A percentile compares a stretch with the other conserved stretches of the same genome.
Conservation (phyloP, 176 grass and related monocot genomes). For the Cenchrus americanus region DNA sequence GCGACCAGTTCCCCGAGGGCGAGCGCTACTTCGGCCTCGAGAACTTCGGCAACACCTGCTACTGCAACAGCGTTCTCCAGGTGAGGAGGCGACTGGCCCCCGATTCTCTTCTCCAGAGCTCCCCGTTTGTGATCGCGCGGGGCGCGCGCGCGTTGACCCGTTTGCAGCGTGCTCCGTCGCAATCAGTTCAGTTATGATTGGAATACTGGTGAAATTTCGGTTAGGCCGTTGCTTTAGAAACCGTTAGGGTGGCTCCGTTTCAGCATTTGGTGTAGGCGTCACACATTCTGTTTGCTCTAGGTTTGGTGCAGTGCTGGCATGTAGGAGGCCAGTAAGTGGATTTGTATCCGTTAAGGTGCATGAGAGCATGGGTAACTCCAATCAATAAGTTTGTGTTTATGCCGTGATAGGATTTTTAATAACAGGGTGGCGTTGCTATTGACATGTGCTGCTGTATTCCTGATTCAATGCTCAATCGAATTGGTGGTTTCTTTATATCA, state of each 20-base stretch:
- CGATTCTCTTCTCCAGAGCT: background rate
- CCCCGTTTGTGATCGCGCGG: background rate
- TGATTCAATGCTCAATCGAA: background rate
- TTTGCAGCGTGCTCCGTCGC: slow-evolving; percentile 24
- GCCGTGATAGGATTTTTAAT: background rate
- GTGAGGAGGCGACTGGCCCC: slow-evolving; percentile 35
- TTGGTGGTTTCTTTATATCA: background rate
- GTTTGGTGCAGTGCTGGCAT: background rate
- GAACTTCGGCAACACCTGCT: slow-evolving; percentile 99
- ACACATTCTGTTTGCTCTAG: background rate
- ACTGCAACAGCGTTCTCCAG: slow-evolving; percentile 99
- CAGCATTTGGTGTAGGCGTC: background rate
- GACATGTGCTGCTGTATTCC: background rate
- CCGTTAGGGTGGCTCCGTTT: background rate
- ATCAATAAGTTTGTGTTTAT: background rate
- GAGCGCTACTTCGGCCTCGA: slow-evolving; percentile 97
- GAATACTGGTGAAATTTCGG: background rate
- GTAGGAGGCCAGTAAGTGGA: slow-evolving; percentile 8
- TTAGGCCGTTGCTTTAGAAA: slow-evolving; percentile 20
- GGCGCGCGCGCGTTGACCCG: background rate
- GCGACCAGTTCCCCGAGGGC: slow-evolving; percentile 90
- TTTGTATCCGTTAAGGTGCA: background rate
- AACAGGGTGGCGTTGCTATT: background rate
- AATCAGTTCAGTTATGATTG: slow-evolving; percentile 19
- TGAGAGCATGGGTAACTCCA: background rate